Evolutionary conservation across 441 rosid genomes (phyloP).

Genomic region (Gossypium aridum): DNA sequence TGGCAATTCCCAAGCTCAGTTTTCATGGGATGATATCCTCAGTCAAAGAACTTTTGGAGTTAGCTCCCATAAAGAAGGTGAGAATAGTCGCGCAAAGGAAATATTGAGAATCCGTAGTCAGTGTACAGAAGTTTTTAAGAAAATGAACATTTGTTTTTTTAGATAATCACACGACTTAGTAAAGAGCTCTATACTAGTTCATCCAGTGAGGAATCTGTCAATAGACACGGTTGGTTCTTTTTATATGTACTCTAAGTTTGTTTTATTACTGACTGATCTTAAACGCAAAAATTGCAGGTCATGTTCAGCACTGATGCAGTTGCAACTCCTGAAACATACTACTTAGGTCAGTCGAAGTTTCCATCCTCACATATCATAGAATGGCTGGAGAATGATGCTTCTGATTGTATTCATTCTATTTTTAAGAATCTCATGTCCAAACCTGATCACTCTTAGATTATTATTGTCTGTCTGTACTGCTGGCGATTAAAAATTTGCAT

Average conservation of each 20-base stretch:
- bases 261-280: slow-evolving; percentile 13
- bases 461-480: background rate
- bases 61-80: slow-evolving; percentile 88
- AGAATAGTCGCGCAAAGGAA: slow-evolving; percentile 6
- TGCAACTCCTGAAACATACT: slow-evolving; percentile 88
- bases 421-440: background rate
- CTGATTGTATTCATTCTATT: background rate
- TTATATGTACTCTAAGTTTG: background rate
- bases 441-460: background rate
- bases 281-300: slow-evolving; percentile 52
- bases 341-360: slow-evolving; percentile 54
- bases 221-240: background rate
- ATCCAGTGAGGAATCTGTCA: background rate
- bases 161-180: background rate
- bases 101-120: background rate
- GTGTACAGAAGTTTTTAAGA: slow-evolving; percentile 1
- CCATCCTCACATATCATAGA: slow-evolving; percentile 3
- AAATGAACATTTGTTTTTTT: background rate
- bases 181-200: background rate
- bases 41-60: slow-evolving; percentile 81
- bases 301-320: slow-evolving; percentile 98
- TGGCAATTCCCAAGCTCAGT: slow-evolving; percentile 90
- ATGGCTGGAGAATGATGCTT: background rate
- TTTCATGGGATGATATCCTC: slow-evolving; percentile 84
- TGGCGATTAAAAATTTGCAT: background rate